phyloP scores from a whole-genome alignment of 306 rosid species.

The Phaseolus lunatus region DNA sequence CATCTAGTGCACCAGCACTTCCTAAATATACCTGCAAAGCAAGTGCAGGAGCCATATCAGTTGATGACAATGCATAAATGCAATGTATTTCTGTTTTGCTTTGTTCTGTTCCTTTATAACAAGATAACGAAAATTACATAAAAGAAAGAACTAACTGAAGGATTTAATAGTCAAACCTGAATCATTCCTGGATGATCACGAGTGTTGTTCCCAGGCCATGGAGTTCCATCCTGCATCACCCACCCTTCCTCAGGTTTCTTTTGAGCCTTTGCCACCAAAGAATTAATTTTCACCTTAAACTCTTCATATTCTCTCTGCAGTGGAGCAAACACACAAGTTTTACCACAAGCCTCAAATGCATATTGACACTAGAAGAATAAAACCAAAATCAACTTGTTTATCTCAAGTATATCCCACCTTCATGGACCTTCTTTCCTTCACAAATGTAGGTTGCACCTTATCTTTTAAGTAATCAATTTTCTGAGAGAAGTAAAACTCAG shows the following conservation, averaged over 20 bases:
- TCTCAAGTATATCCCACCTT: slow-evolving; percentile 48
- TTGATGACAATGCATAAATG: slow-evolving; percentile 19
- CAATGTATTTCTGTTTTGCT: slow-evolving; percentile 1
- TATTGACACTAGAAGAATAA: background rate
- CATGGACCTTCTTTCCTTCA: slow-evolving; percentile 87
- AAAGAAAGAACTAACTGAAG: background rate
- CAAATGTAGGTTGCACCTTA: slow-evolving; percentile 78
- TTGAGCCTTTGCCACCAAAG: slow-evolving; percentile 84
- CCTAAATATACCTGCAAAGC: slow-evolving; percentile 58
- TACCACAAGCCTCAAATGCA: slow-evolving; percentile 14
- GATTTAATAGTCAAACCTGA: slow-evolving; percentile 65
- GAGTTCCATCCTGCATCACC: slow-evolving; percentile 92
- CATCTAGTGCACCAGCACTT: slow-evolving; percentile 63
- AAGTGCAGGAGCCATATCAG: slow-evolving; percentile 27
- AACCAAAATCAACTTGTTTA: slow-evolving; percentile 13
- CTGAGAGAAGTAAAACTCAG: slow-evolving; percentile 76
- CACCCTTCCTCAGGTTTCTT: slow-evolving; percentile 86
- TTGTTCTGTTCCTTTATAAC: background rate
- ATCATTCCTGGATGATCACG: slow-evolving; percentile 95
- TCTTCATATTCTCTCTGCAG: slow-evolving; percentile 89
- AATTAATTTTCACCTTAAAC: slow-evolving; percentile 83
- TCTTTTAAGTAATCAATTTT: slow-evolving; percentile 89
- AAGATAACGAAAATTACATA: background rate
- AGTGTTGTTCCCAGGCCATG: slow-evolving; percentile 93
- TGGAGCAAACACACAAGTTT: slow-evolving; percentile 29